Percentiles rank a stretch among this genome's conserved stretches.
Evolutionary conservation across 2,329 filamentous ascomycete genomes (phyloP).

Genomic region (Pseudogymnoascus sp.): DNA sequence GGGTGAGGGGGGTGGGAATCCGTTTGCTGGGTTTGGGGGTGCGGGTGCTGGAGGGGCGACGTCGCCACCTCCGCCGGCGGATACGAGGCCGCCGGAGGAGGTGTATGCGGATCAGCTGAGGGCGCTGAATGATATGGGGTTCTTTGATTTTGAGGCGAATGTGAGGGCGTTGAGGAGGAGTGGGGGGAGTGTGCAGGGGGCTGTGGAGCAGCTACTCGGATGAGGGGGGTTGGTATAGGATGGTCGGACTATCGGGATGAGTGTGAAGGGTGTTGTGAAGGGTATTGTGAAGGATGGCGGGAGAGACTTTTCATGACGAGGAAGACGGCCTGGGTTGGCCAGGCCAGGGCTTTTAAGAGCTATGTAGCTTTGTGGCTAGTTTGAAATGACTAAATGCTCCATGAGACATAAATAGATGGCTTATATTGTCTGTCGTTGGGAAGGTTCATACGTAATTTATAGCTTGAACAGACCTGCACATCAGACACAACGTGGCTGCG

Average conservation of each 20-base stretch:
- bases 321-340: not conserved
- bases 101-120: conserved; percentile 82
- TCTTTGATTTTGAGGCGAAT: conserved; percentile 93
- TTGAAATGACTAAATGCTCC: not conserved
- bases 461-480: not conserved
- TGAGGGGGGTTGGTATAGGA: not conserved
- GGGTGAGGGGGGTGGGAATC: conserved; percentile 24
- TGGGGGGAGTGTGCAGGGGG: conserved; percentile 90
- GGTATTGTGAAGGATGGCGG: no score
- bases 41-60: conserved; percentile 29
- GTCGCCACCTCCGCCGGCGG: conserved; percentile 51
- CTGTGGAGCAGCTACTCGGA: conserved; percentile 63
- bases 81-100: conserved; percentile 88
- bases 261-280: not conserved
- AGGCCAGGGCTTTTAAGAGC: not conserved
- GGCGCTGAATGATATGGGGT: conserved; percentile 97
- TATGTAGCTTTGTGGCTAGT: not conserved
- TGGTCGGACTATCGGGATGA: not conserved
- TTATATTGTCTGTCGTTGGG: not conserved
- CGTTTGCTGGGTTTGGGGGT: conserved; percentile 36
- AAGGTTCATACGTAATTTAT: not conserved
- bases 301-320: not conserved
- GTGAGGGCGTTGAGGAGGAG: conserved; percentile 79
- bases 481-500: not conserved
- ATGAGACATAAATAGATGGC: not conserved